Evolutionary conservation across 352 stramenopile species (phyloP), one percentile per base, ranked within the genome.

Genomic region (Phytophthora kernoviae): DNA sequence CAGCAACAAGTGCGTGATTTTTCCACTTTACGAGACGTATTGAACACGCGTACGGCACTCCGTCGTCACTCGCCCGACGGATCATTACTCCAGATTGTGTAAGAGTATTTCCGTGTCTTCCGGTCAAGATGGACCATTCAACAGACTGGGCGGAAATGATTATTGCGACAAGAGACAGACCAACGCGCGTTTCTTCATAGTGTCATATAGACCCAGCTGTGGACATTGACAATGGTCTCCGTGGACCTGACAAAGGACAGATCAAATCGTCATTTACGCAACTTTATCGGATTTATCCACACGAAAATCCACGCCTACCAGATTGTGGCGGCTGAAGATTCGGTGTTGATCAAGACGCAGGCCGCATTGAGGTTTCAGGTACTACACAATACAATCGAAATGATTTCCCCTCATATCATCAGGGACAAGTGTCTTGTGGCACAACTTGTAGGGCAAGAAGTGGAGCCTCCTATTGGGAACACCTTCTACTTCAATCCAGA

Each of bases 211-310:
- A 74, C 32, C 34, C 68, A 7, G 24, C 66, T 7, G 44, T 84
- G 15, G 74, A 82, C 37, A 51, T 76, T 18, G 77, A 65, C 11
- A 66, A 58, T 17, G 73, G 65, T 0, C 54, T 80, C 8, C n/a
- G 33, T 18, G 72, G 77, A 4, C 52, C 77, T 1, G 60, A 71
- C 20, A 61, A 45, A 72, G 81, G 54, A 51, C 73, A 5, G 60
- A 83, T 24, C 70, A 78, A 62, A 78, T 84, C 42, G 50, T 57
- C 20, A 36, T 69, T 32, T 87, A 87, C 54, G 79, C 74, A 22
- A 51, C 68, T 61, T 84, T 40, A 59, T 82, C 32, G 62, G 64
- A 27, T 73, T 77, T n/a, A 73, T 87, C 32, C 39, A 50, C 12
- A 51, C 77, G 48, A 51, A 54, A 1, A 59, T 81, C 37, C 48